phyloP scores from a whole-genome alignment of 2,329 filamentous ascomycete species.

The Botryotinia narcissicola region DNA sequence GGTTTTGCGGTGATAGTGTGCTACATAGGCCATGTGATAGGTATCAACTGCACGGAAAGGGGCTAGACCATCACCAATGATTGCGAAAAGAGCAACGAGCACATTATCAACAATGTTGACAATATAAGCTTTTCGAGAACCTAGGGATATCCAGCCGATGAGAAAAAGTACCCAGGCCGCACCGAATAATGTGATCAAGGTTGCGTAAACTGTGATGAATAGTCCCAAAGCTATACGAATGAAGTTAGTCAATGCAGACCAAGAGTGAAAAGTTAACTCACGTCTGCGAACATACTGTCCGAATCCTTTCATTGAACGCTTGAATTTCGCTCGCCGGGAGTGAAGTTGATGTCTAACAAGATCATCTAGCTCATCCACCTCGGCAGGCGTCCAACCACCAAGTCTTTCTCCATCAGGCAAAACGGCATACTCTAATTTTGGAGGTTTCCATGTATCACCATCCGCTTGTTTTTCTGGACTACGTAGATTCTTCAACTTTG shows the following conservation, averaged over 20 bases:
- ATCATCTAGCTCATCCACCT: slow-evolving; percentile 75
- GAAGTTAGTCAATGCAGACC: background rate
- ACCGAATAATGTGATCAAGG: slow-evolving; percentile 80
- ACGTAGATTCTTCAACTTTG: slow-evolving; percentile 26
- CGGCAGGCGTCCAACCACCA: slow-evolving; percentile 70
- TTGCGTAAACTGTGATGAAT: slow-evolving; percentile 78
- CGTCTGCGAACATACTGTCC: slow-evolving; percentile 71
- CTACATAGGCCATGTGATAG: slow-evolving; percentile 83
- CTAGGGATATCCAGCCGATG: slow-evolving; percentile 86
- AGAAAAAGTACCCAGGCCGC: slow-evolving; percentile 85
- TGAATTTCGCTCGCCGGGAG: slow-evolving; percentile 74
- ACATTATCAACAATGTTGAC: slow-evolving; percentile 69
- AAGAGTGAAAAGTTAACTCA: slow-evolving; percentile 41
- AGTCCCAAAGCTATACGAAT: slow-evolving; percentile 63
- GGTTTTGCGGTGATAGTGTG: slow-evolving; percentile 59
- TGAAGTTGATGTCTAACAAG: slow-evolving; percentile 87
- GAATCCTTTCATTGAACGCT: slow-evolving; percentile 75
- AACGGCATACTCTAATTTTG: slow-evolving; percentile 58
- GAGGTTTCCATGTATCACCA: slow-evolving; percentile 27
- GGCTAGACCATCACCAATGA: slow-evolving; percentile 67
- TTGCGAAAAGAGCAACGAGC: slow-evolving; percentile 65
- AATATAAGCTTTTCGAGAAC: slow-evolving; percentile 64
- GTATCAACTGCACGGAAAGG: slow-evolving; percentile 79
- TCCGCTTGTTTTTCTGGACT: slow-evolving; percentile 19
- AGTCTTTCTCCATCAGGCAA: slow-evolving; percentile 70